Percentiles rank a stretch among this genome's conserved stretches.
Conservation (phyloP, 106 monocot genomes). For the Platanthera guangdongensis region DNA sequence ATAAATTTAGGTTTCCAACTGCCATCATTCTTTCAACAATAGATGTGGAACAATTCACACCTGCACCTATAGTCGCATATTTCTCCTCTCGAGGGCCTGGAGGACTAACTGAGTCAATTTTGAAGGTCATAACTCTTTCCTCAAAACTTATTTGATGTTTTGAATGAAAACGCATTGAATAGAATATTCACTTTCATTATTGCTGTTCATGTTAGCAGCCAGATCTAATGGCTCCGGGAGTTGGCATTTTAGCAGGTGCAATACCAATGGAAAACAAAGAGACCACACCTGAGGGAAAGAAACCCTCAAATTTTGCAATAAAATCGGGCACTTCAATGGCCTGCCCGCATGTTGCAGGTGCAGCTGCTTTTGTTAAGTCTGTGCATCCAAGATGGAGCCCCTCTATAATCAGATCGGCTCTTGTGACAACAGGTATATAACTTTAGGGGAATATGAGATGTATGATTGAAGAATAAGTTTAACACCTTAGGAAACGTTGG, state of each 20-base stretch:
- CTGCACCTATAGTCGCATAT: conserved; percentile 74
- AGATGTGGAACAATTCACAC: conserved; percentile 34
- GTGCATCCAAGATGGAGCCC: conserved; percentile 73
- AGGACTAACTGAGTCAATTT: conserved; percentile 75
- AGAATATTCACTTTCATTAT: neutral
- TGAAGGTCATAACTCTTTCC: conserved; percentile 44
- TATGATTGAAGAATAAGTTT: neutral
- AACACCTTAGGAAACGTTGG: neutral
- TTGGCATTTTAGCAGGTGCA: conserved; percentile 72
- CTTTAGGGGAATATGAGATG: neutral
- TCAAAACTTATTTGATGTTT: neutral
- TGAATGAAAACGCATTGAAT: neutral
- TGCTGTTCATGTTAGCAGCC: conserved; percentile 36
- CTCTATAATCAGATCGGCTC: conserved; percentile 91
- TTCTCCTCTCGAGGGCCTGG: conserved; percentile 91
- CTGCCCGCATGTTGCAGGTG: conserved; percentile 92
- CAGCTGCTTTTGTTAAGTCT: conserved; percentile 72
- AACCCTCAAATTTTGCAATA: conserved; percentile 70
- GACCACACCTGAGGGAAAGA: conserved; percentile 53
- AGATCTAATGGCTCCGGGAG: conserved; percentile 87
- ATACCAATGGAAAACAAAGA: conserved; percentile 35
- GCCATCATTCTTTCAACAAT: conserved; percentile 61
- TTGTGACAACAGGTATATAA: conserved; percentile 78
- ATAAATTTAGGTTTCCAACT: conserved; percentile 35
- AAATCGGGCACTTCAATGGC: conserved; percentile 98